These are phyloP conservation scores for Ilyonectria destructans DNA, from an alignment of 2,329 filamentous ascomycete genomes.

Conservation along the genomic window DNA sequence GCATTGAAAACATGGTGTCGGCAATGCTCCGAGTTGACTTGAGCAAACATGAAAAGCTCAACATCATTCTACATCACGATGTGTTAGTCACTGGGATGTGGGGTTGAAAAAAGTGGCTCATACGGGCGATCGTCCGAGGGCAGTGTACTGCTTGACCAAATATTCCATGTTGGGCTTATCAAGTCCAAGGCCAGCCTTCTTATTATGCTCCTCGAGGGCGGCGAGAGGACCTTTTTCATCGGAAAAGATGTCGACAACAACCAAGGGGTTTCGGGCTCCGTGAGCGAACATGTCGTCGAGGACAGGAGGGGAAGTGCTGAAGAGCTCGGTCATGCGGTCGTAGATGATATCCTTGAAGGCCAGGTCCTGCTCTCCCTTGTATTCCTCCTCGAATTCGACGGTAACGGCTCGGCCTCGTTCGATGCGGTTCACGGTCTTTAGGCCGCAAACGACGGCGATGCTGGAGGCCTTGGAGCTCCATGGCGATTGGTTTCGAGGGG, in stretches of 20 bases:
- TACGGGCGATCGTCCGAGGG: slow-evolving; percentile 70
- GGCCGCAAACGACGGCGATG: slow-evolving; percentile 92
- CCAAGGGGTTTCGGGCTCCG: slow-evolving; percentile 73
- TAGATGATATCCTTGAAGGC: slow-evolving; percentile 81
- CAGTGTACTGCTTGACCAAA: slow-evolving; percentile 76
- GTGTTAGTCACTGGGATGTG: slow-evolving; percentile 40
- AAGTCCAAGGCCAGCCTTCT: slow-evolving; percentile 86
- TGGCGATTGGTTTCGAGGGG: slow-evolving; percentile 90
- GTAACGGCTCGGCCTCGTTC: slow-evolving; percentile 89
- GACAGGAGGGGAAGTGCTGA: slow-evolving; percentile 78
- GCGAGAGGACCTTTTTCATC: slow-evolving; percentile 77
- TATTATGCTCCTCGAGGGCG: slow-evolving; percentile 87
- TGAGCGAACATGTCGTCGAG: slow-evolving; percentile 86
- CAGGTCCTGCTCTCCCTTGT: slow-evolving; percentile 64
- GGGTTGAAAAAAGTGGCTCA: slow-evolving; percentile 51
- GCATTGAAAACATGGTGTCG: slow-evolving; percentile 95
- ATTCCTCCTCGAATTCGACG: slow-evolving; percentile 70
- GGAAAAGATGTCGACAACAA: slow-evolving; percentile 82
- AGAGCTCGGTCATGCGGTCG: slow-evolving; percentile 96
- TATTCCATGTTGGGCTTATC: slow-evolving; percentile 94
- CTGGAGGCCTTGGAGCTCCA: slow-evolving; percentile 98
- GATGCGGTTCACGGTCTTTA: slow-evolving; percentile 82
- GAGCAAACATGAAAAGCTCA: slow-evolving; percentile 99
- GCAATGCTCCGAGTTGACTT: slow-evolving; percentile 98
- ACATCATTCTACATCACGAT: slow-evolving; percentile 76